Base-by-base conservation (phyloP, 352 stramenopile genomes). In the Pythium aquatile region DNA sequence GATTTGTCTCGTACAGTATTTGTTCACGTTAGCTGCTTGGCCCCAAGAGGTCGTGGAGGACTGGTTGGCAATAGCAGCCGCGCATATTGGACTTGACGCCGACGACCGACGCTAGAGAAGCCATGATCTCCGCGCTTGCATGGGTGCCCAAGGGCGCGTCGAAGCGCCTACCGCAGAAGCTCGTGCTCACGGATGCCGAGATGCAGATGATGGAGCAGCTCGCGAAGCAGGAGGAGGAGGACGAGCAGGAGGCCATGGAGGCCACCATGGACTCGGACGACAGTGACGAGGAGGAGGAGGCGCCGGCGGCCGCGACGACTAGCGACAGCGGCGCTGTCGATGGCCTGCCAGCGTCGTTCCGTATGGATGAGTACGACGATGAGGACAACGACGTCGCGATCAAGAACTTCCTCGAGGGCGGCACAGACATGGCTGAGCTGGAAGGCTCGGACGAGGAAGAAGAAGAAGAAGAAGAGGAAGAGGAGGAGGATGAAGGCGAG, bases 361-460 rank as follows among this genome's bases (percentile, higher is more conserved):
- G 89, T 66, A 94, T 94, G 85, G 85, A 96, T 63, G 81, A 96
- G 54, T 94, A 97, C 70, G 86, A 96, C 58, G 85, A 95, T 6
- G 85, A 95, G 61, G 85, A 91, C 58, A 78, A 94, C 59, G 85
- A 94, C 48, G 85, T 73, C 10, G 83, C 83, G 32, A 90, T 96
- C 51, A 88, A 85, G 51, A 93, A 85, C 58, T 94, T 91, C 62
- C 69, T 91, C 49, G 55, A 67, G 14, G 62, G 57, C 53, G 76
- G 69, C 42, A 76, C 83, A 33, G 65, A 59, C 24, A 62, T 67
- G 51, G 68, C 63, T 52, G 55, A 69, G 26, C 11, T 61, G 5
- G 76, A 79, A 20, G 70, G 68, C 32, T 79, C 80, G 17, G 64
- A 57, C 11, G 60, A 66, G 28, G 65, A 68, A 3, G 66, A 80